These are phyloP conservation scores for Lecanicillium sp. DNA, from an alignment of 2,329 filamentous ascomycete species.

Conservation along the genomic window DNA sequence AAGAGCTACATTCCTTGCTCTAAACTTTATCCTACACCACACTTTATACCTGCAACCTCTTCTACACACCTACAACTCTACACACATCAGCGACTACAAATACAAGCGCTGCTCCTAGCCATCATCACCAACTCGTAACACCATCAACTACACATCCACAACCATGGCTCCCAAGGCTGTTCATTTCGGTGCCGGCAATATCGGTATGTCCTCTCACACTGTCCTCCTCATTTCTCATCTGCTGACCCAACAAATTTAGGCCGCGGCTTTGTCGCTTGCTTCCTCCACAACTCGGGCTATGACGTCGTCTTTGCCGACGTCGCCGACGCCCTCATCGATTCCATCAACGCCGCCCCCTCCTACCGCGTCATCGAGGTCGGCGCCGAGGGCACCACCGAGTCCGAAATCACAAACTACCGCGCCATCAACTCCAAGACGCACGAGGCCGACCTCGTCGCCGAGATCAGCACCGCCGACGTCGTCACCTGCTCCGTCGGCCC, in stretches of 20 bases:
- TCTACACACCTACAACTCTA: no score
- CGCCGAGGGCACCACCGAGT: conserved; percentile 70
- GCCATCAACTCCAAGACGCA: conserved; percentile 92
- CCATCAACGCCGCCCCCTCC: conserved; percentile 65
- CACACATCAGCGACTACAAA: no score
- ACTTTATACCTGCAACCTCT: no score
- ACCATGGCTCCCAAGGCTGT: conserved; percentile 58
- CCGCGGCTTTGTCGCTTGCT: conserved; percentile 82
- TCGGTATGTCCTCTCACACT: conserved; percentile 46
- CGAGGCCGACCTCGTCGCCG: conserved; percentile 72
- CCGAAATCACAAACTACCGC: conserved; percentile 88
- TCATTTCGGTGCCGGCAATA: conserved; percentile 83
- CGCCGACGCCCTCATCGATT: conserved; percentile 72
- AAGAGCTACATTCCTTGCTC: no score
- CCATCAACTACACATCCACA: conserved; percentile 17
- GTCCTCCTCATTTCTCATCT: no score
- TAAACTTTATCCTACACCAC: neutral
- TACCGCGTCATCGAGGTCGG: conserved; percentile 95
- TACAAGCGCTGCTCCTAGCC: no score
- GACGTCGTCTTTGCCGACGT: conserved; percentile 97
- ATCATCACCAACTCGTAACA: neutral
- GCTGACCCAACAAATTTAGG: conserved; percentile 30
- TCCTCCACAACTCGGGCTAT: conserved; percentile 90
- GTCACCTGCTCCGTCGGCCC: conserved; percentile 97
- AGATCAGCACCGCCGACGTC: conserved; percentile 80